Percentiles rank a stretch among this genome's conserved stretches.
phyloP scores from a whole-genome alignment of 306 rosid genomes.

The Amphicarpaea edgeworthii region DNA sequence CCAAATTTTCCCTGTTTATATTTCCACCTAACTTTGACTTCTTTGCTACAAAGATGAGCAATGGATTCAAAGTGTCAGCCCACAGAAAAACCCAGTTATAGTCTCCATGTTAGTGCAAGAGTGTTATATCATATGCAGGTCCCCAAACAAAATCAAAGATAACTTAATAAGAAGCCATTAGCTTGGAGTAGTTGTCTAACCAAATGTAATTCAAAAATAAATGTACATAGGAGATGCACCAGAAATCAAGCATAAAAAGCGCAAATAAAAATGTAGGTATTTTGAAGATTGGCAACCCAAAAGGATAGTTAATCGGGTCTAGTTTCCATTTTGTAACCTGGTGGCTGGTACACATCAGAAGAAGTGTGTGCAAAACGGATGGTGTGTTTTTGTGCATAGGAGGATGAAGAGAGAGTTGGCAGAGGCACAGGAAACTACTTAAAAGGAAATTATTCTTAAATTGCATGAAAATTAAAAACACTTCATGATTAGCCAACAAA shows the following conservation, averaged over 20 bases:
- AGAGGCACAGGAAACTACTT: not conserved
- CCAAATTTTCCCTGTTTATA: not conserved
- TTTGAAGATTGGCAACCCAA: not conserved
- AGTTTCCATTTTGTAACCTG: not conserved
- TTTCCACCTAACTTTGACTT: not conserved
- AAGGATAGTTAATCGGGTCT: conserved; percentile 11
- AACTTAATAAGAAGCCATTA: not conserved
- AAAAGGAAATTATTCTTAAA: conserved; percentile 10
- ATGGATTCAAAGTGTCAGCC: not conserved
- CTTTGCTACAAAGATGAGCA: not conserved
- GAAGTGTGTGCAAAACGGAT: not conserved
- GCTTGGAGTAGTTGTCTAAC: conserved; percentile 11
- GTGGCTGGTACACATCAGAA: conserved; percentile 11
- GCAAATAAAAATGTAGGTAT: not conserved
- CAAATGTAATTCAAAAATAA: conserved; percentile 22
- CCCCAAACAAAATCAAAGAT: not conserved
- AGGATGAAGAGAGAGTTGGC: conserved; percentile 7
- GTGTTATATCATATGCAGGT: conserved; percentile 12
- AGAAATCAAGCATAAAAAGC: not conserved
- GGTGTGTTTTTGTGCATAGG: not conserved
- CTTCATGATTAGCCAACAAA: conserved; percentile 24
- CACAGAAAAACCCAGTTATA: conserved; percentile 20
- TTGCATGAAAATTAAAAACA: not conserved
- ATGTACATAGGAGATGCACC: not conserved
- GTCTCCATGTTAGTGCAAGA: conserved; percentile 1